Base-by-base conservation (phyloP, 2,329 filamentous ascomycete genomes). In the Fusarium poae region DNA sequence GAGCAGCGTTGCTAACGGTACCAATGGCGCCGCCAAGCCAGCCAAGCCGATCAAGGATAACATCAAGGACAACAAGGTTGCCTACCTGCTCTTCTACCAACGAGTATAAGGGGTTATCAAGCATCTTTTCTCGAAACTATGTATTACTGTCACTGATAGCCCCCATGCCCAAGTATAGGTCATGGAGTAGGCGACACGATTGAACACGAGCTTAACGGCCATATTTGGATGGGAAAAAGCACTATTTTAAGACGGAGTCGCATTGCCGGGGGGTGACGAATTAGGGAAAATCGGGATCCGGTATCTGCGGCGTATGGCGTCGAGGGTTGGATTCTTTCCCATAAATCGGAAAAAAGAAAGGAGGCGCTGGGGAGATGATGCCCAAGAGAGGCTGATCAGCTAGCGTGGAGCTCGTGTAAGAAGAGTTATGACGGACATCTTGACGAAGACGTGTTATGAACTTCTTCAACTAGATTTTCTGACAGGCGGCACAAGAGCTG, bases 11-110 rank as follows among this genome's bases (percentile, higher is more conserved):
- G 86, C 86, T 56, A 96, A 94, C 73, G 91, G 90, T 39, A 62
- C 71, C n/a, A 89, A 85, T 84, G 44, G 83, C 75, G 81, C 82
- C 80, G 80, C 84, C 81, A 85, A 88, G 82, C 21, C 48, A n/a
- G 70, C 84, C 75, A 85, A 88, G 81, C 79, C 88, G 79, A 67
- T 83, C 77, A 84, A 88, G 79, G 89, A 89, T 73, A 87, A 82
- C 70, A 86, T 92, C 76, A 93, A 93, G 80, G 95, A 98, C 79
- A 97, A 95, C 85, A 97, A 97, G 85, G 95, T 97, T 61, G 96
- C 96, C 6, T 99, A 99, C 81, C 88, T 99, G 71, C 82, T 99
- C 76, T 97, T 99, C 82, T 99, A 99, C 79, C 91, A 97, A 82
- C 89, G 89, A 74, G 87, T 96, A 64, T 88, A 71, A 75, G 50